Base-by-base conservation (phyloP, 495 filamentous ascomycete genomes). In the Hypoxylon fragiforme region DNA sequence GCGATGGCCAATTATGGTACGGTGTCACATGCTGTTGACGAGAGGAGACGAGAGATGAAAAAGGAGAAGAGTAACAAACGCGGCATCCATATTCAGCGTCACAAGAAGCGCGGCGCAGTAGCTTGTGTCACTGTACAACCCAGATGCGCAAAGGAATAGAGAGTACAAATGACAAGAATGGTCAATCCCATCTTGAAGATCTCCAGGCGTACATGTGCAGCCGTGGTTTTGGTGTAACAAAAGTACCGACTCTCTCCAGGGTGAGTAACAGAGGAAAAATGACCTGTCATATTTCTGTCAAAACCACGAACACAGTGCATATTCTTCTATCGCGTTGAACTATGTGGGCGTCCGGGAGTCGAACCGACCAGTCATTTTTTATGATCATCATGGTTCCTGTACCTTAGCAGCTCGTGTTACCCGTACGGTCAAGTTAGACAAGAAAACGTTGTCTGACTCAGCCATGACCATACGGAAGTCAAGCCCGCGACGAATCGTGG, bases 101-200 rank as follows among this genome's bases (percentile, higher is more conserved):
- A 42, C 51, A 47, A 61, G 41, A 61, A 61, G 57, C 57, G 57
- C 57, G 57, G 51, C 51, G 50, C 51, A 55, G 51, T 55, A 44
- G 50, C 45, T 46, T 51, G 44, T 52, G 51, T 47, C 19, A 55
- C 46, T 55, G 19, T 2, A 11, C 7, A 50, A 35, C 9, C 9
- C 24, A 22, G 35, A 6, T 39, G 44, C 31, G 20, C 14, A 41
- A 44, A 12, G 9, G 21, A 26, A 44, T 26, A 28, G 9, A 28
- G 24, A 28, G 4, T 4, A 28, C 24, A 4, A 28, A 28, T 9
- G 24, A 9, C 24, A n/a, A n/a, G n/a, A n/a, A n/a, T n/a, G n/a
- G n/a, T 9, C 24, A 28, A 9, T 9, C 4, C 4, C 24, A 28
- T 28, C 24, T 4, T 28, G 24, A 9, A 9, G 9, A 48, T 39